phyloP scores from a whole-genome alignment of 1,284 basidiomycete species.

The Dichomitus squalens region DNA sequence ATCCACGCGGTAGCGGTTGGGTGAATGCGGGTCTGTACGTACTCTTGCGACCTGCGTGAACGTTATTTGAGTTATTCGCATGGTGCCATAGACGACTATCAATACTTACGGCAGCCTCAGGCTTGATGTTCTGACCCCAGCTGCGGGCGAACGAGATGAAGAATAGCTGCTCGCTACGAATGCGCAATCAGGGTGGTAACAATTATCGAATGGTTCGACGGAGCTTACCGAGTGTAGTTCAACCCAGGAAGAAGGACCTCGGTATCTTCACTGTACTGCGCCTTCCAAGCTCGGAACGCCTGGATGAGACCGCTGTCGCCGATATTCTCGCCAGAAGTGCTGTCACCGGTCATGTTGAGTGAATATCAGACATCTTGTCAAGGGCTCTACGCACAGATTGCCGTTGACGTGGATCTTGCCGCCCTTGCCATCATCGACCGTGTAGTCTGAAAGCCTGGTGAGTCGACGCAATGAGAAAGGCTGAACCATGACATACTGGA shows the following conservation, averaged over 20 bases:
- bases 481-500: slow-evolving; percentile 47
- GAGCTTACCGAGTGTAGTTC: slow-evolving; percentile 65
- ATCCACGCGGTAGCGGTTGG: slow-evolving; percentile 75
- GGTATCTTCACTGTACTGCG: slow-evolving; percentile 60
- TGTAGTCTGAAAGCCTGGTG: slow-evolving; percentile 57
- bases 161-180: slow-evolving; percentile 81
- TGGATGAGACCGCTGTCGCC: slow-evolving; percentile 87
- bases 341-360: slow-evolving; percentile 13
- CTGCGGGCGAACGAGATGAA: slow-evolving; percentile 84
- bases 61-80: slow-evolving; percentile 24
- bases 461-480: not conserved
- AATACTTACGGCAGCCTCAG: slow-evolving; percentile 65
- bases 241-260: slow-evolving; percentile 85
- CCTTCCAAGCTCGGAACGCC: slow-evolving; percentile 87
- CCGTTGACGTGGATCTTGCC: slow-evolving; percentile 84
- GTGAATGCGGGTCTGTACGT: slow-evolving; percentile 88
- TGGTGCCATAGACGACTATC: not conserved
- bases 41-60: slow-evolving; percentile 68
- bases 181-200: not conserved
- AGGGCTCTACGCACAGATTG: slow-evolving; percentile 56
- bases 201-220: not conserved
- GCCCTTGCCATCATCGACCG: slow-evolving; percentile 84
- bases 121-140: slow-evolving; percentile 77
- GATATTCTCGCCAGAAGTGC: slow-evolving; percentile 89
- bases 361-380: not conserved